phyloP scores from a whole-genome alignment of 2,329 filamentous ascomycete species.

The Monosporascus sp. region DNA sequence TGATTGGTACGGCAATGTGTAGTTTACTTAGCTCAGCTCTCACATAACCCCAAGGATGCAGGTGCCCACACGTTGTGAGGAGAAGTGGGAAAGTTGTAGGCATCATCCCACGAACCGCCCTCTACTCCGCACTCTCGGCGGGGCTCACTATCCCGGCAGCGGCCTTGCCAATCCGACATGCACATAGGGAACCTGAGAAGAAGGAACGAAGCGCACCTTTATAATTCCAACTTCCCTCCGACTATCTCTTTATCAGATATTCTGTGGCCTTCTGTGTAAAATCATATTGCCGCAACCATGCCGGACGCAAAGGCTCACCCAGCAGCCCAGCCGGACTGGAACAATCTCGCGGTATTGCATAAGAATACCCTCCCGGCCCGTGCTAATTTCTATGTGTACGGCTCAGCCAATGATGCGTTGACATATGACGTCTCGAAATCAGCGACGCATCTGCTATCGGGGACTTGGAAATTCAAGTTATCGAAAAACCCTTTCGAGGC shows the following conservation, averaged over 20 bases:
- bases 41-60: too few relatives aligned
- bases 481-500: slow-evolving; percentile 34
- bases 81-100: too few relatives aligned
- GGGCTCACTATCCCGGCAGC: too few relatives aligned
- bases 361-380: slow-evolving; percentile 50
- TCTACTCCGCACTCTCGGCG: too few relatives aligned
- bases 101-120: too few relatives aligned
- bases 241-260: not conserved
- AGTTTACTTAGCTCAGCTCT: too few relatives aligned
- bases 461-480: slow-evolving; percentile 42
- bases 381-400: slow-evolving; percentile 49
- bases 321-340: slow-evolving; percentile 46
- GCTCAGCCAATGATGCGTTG: slow-evolving; percentile 41
- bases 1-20: too few relatives aligned
- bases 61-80: too few relatives aligned
- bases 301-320: slow-evolving; percentile 11
- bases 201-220: too few relatives aligned
- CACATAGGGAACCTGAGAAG: too few relatives aligned
- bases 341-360: slow-evolving; percentile 52
- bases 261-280: not conserved
- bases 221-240: too few relatives aligned
- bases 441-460: slow-evolving; percentile 37
- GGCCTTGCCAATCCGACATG: too few relatives aligned
- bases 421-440: slow-evolving; percentile 30
- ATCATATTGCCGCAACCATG: slow-evolving; percentile 6